These are phyloP conservation scores for Stagonosporopsis chrysanthemi DNA, from an alignment of 2,329 filamentous ascomycete genomes.

Conservation along the genomic window DNA sequence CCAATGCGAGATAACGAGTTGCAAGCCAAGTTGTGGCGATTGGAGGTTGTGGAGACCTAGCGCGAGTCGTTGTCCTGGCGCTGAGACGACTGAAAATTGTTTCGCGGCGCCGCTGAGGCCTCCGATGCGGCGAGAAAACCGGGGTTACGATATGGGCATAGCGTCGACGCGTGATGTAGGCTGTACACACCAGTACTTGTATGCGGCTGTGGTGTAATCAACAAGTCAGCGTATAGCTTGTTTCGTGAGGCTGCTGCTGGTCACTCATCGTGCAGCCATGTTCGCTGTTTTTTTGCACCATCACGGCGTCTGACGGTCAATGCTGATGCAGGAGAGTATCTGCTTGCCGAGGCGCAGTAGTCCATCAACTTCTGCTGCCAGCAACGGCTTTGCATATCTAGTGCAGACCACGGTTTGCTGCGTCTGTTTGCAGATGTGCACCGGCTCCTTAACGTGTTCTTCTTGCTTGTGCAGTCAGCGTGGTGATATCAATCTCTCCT, in stretches of 20 bases:
- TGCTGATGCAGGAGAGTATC: background rate
- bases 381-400: background rate
- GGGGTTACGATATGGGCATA: constrained; percentile 28
- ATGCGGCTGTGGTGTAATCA: background rate
- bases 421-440: background rate
- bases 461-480: background rate
- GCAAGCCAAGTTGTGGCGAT: constrained; percentile 25
- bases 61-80: constrained; percentile 24
- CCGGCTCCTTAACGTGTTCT: background rate
- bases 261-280: background rate
- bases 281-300: background rate
- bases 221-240: background rate
- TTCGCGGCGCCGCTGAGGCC: constrained; percentile 18
- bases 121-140: constrained; percentile 29
- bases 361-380: constrained; percentile 2
- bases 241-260: background rate
- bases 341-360: constrained; percentile 11
- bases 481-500: background rate
- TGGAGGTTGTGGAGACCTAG: constrained; percentile 25
- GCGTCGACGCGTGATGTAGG: constrained; percentile 26
- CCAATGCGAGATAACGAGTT: constrained; percentile 36
- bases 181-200: background rate
- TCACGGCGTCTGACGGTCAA: background rate
- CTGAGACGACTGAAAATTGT: constrained; percentile 22
- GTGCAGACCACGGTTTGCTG: background rate